A percentile compares a stretch with the other conserved stretches of the same genome.
Conservation (phyloP, 257 asterid genomes). For the Solanum commersonii region DNA sequence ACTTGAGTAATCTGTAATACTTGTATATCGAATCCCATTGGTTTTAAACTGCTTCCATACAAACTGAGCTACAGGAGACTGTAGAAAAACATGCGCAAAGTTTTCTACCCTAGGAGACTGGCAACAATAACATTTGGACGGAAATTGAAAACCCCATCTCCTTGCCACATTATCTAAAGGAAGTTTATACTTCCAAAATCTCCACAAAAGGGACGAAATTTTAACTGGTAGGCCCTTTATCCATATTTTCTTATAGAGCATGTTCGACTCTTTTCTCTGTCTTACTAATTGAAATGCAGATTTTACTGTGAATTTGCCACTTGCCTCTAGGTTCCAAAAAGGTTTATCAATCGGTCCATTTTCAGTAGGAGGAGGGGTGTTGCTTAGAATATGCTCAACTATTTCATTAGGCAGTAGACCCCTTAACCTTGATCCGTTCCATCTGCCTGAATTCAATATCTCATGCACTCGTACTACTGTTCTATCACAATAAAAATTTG, state of each 20-base stretch:
- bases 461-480: not conserved
- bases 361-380: not conserved
- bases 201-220: not conserved
- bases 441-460: not conserved
- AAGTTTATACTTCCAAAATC: not conserved
- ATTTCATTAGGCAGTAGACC: not conserved
- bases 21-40: not conserved
- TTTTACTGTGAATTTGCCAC: not conserved
- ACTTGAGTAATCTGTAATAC: not conserved
- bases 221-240: not conserved
- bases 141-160: not conserved
- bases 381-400: not conserved
- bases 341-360: not conserved
- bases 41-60: not conserved
- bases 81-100: too few species aligned
- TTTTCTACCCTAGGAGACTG: not conserved
- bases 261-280: not conserved
- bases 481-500: not conserved
- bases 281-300: not conserved
- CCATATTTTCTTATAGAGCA: not conserved
- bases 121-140: not conserved
- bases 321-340: not conserved
- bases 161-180: not conserved
- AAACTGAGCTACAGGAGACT: not conserved
- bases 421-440: not conserved